Evolutionary conservation across 2,329 filamentous ascomycete genomes (phyloP).

Genomic region (Trichoderma asperellum): DNA sequence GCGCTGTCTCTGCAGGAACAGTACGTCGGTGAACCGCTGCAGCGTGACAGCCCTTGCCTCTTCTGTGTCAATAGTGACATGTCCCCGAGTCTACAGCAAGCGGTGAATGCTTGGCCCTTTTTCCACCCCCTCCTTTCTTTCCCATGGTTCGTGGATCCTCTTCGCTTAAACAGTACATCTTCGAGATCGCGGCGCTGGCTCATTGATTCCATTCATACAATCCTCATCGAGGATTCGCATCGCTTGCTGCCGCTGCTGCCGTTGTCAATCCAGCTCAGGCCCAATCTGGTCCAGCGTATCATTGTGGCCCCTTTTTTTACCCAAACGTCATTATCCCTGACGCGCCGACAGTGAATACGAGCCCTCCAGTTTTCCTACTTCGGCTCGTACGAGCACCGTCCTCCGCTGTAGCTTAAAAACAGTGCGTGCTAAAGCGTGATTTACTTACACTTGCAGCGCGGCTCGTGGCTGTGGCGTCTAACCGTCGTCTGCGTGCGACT

Average conservation of each 20-base stretch:
- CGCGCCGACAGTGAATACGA: slow-evolving; percentile 21
- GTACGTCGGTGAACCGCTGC: slow-evolving; percentile 12
- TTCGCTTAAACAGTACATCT: slow-evolving; percentile 15
- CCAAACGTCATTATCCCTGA: slow-evolving; percentile 24
- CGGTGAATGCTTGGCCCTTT: slow-evolving; percentile 9
- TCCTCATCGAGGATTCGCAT: slow-evolving; percentile 1
- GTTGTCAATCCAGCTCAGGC: not conserved
- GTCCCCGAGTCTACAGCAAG: not conserved
- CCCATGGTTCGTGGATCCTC: slow-evolving; percentile 1
- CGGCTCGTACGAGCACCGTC: slow-evolving; percentile 20
- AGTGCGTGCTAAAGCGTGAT: slow-evolving; percentile 21
- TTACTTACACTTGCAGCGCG: slow-evolving; percentile 3
- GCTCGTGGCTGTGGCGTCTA: slow-evolving; percentile 6
- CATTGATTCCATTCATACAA: not conserved
- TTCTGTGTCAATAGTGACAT: slow-evolving; percentile 2
- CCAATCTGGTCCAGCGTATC: slow-evolving; percentile 14
- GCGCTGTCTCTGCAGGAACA: slow-evolving; percentile 11
- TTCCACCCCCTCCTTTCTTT: not conserved
- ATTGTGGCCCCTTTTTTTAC: slow-evolving; percentile 12
- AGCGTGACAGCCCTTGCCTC: slow-evolving; percentile 15
- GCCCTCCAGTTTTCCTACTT: slow-evolving; percentile 14
- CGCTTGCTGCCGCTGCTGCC: slow-evolving; percentile 1
- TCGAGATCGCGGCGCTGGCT: slow-evolving; percentile 5
- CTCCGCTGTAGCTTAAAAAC: slow-evolving; percentile 4
- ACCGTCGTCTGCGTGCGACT: slow-evolving; percentile 2